Conservation (phyloP, 805 yeast genomes). For the Wickerhamiella sergipiensis region DNA sequence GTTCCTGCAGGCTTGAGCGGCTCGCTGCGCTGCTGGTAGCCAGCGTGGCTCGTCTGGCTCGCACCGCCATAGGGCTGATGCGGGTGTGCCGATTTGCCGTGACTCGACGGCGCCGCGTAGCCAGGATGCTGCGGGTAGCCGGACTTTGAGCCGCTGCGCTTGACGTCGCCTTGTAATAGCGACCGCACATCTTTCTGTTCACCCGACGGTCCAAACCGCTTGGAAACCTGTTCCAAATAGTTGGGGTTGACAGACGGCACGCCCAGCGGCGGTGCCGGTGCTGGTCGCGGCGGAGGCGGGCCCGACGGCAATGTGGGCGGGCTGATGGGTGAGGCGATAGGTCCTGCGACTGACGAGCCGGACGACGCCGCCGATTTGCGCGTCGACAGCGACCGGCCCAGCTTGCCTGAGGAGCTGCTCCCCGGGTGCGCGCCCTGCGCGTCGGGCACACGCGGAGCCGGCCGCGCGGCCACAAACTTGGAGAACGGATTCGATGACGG, state of each 20-base stretch:
- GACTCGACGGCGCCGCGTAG: background rate
- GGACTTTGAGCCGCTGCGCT: background rate
- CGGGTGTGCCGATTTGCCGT: background rate
- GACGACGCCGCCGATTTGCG: background rate
- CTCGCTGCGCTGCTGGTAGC: background rate
- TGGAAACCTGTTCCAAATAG: constrained; percentile 2
- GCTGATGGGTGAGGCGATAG: background rate
- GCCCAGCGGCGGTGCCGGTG: constrained; percentile 32
- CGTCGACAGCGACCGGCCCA: background rate
- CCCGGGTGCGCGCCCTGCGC: background rate
- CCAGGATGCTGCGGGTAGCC: background rate
- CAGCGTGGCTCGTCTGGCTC: background rate
- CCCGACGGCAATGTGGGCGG: constrained; percentile 13
- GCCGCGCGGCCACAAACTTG: background rate
- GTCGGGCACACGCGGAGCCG: background rate
- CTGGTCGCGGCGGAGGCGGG: constrained; percentile 28
- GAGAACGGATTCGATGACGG: background rate
- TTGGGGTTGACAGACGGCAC: constrained; percentile 21
- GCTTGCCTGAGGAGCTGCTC: background rate
- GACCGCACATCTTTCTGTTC: background rate
- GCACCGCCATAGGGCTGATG: too few relatives aligned
- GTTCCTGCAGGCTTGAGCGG: background rate
- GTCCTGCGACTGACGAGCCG: background rate
- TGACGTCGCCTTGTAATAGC: background rate
- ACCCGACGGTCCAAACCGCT: constrained; percentile 7